Evolutionary conservation across 1,284 basidiomycete species (phyloP), one percentile per base, ranked within the genome.

Genomic region (Puccinia coronata): DNA sequence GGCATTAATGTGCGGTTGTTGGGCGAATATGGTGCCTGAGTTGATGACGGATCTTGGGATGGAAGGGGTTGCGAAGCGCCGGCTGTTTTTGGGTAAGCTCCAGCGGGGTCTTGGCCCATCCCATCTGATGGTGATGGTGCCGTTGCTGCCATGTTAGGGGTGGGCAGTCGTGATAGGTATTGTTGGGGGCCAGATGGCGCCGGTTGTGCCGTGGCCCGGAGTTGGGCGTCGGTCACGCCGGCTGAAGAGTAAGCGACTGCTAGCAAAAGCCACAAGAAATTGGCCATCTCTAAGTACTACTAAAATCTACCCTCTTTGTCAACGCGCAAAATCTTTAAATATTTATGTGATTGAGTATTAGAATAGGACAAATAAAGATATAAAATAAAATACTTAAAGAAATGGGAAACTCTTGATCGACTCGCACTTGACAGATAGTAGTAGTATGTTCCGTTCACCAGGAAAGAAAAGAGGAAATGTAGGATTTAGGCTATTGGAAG

Each of bases 361-460:
- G 11, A 65, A 20, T 23, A 39, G 23, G 23, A 8, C 5, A 65
- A 18, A 28, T 39, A 28, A 41, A 41, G 14, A 41, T 25, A 43
- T 47, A 70, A 70, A 51, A 28, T 14, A 28, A 70, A 70, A 25
- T 28, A 34, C 9, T 18, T 4, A 49, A 49, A 20, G 5, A 51
- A 49, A 70, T 2, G 43, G 12, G 47, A 49, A 34, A 70, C 47
- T 70, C 9, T 28, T 70, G 39, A 49, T 14, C 43, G 28, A 70
- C 67, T 70, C n/a, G 28, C 41, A 70, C 67, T 70, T 70, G n/a
- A 51, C 67, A 51, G n/a, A 70, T 28, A 23, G 43, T 11, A 47
- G n/a, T n/a, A 47, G 25, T 49, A 70, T 8, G 28, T 70, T 70
- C 67, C 28, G 67, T 70, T 70, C 67, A 47, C 67, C 43, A 70